Conservation (phyloP, 2,329 filamentous ascomycete species). For the Rhinocladiella similis region DNA sequence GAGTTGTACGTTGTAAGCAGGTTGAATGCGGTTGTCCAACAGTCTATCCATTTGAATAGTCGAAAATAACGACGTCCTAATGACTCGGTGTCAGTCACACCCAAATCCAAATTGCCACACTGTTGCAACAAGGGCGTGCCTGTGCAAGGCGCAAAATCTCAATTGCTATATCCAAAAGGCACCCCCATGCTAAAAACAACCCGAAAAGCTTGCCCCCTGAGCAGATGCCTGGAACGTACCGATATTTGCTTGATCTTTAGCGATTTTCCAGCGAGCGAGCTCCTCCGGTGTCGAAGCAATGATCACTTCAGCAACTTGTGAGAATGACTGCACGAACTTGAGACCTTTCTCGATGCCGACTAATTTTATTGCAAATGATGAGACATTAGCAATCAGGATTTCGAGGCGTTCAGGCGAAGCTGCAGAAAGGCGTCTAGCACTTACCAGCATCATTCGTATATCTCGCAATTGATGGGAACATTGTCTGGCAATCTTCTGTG, state of each 20-base stretch:
- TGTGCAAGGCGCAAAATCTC: no score
- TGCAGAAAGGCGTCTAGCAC: no score
- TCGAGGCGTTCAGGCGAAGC: no score
- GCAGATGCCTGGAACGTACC: slow-evolving; percentile 3
- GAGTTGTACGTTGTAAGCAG: slow-evolving; percentile 32
- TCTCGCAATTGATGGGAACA: slow-evolving; percentile 19
- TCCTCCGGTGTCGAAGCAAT: slow-evolving; percentile 31
- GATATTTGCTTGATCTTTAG: slow-evolving; percentile 29
- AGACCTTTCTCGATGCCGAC: slow-evolving; percentile 39
- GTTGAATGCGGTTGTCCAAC: slow-evolving; percentile 54
- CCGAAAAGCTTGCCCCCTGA: no score
- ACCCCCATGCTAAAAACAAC: no score
- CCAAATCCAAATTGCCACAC: background rate
- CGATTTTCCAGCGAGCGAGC: slow-evolving; percentile 37
- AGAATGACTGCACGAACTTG: slow-evolving; percentile 40
- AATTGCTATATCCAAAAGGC: no score
- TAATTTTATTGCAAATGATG: background rate
- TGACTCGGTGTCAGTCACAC: background rate
- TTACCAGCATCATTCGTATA: slow-evolving; percentile 23
- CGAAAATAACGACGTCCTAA: slow-evolving; percentile 64
- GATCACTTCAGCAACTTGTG: slow-evolving; percentile 32
- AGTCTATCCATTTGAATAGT: slow-evolving; percentile 66
- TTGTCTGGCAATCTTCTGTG: background rate
- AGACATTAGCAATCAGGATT: background rate
- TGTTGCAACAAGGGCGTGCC: no score